Evolutionary conservation across 768 basidiomycete genomes (phyloP).

Genomic region (Paxillus involutus): DNA sequence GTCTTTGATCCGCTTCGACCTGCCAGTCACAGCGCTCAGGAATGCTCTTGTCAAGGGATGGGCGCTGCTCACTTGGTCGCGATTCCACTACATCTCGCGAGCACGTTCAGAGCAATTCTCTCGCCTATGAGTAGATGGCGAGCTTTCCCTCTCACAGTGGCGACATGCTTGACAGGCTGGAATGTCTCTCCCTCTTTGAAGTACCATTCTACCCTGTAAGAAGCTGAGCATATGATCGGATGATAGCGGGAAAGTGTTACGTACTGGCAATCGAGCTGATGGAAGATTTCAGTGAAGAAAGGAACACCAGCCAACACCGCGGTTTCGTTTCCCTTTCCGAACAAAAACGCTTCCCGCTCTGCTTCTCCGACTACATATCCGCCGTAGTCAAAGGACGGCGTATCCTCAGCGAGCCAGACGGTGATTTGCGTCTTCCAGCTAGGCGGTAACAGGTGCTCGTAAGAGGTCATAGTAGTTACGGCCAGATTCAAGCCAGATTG

Average conservation of each 20-base stretch:
- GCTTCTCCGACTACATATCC: slow-evolving; percentile 96
- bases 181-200: slow-evolving; percentile 81
- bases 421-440: slow-evolving; percentile 86
- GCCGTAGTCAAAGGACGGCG: slow-evolving; percentile 94
- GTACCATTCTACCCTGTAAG: slow-evolving; percentile 88
- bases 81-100: slow-evolving; percentile 95
- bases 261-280: slow-evolving; percentile 85
- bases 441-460: slow-evolving; percentile 82
- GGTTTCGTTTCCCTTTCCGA: slow-evolving; percentile 81
- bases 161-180: slow-evolving; percentile 80
- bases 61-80: slow-evolving; percentile 75
- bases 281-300: slow-evolving; percentile 93
- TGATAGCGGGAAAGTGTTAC: slow-evolving; percentile 31
- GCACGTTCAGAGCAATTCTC: slow-evolving; percentile 86
- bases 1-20: slow-evolving; percentile 81
- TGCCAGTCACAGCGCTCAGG: slow-evolving; percentile 30
- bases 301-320: slow-evolving; percentile 92
- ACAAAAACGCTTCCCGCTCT: slow-evolving; percentile 78
- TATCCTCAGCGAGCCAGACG: slow-evolving; percentile 89
- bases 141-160: slow-evolving; percentile 89
- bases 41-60: neutral
- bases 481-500: neutral
- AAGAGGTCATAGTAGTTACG: slow-evolving; percentile 25
- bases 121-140: slow-evolving; percentile 89
- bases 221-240: neutral